These are phyloP conservation scores for Daldinia vernicosa DNA, from an alignment of 495 filamentous ascomycete genomes.

Conservation along the genomic window DNA sequence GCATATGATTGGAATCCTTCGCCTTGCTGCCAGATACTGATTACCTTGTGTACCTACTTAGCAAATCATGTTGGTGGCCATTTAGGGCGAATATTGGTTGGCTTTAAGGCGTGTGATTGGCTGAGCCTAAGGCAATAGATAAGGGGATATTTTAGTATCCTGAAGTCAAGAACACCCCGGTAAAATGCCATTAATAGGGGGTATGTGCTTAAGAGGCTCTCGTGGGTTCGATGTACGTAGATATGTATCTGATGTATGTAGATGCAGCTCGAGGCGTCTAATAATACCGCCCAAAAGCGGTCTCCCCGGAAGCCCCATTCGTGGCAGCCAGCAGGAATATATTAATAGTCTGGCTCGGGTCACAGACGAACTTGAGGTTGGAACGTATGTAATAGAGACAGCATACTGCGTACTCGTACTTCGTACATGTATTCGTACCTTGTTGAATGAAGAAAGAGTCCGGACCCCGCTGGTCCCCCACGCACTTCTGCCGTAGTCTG, in stretches of 20 bases:
- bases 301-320: conserved; percentile 15
- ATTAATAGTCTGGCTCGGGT: conserved; percentile 8
- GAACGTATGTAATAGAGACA: conserved; percentile 4
- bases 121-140: conserved; percentile 35
- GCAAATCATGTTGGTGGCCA: conserved; percentile 39
- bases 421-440: conserved; percentile 2
- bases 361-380: conserved; percentile 4
- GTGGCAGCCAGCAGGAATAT: conserved; percentile 9
- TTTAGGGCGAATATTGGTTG: conserved; percentile 35
- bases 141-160: conserved; percentile 36
- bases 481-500: conserved; percentile 4
- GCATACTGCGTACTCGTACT: not conserved
- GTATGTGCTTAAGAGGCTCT: conserved; percentile 36
- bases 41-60: conserved; percentile 41
- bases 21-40: conserved; percentile 21
- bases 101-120: conserved; percentile 29
- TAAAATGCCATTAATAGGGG: conserved; percentile 35
- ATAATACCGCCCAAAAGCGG: conserved; percentile 22
- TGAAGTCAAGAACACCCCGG: conserved; percentile 21
- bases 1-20: conserved; percentile 31
- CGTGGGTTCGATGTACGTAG: conserved; percentile 22
- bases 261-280: conserved; percentile 21
- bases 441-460: not conserved
- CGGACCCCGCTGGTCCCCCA: conserved; percentile 31
- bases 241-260: no score